These are phyloP conservation scores for Stachybotrys elegans DNA, from an alignment of 2,329 filamentous ascomycete genomes.

Conservation along the genomic window DNA sequence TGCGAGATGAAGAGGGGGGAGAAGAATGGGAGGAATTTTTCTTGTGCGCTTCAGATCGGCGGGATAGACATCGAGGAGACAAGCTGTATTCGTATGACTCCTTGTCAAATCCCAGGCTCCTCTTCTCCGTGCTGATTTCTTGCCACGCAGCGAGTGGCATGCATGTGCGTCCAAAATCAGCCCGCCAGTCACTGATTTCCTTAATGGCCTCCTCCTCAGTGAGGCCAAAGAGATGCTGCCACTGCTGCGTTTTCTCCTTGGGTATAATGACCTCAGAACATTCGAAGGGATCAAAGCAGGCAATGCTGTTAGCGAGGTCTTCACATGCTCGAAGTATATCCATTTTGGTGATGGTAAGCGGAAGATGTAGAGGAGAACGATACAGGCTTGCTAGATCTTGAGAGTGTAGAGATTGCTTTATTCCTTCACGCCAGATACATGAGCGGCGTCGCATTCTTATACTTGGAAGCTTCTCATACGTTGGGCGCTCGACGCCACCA, in stretches of 20 bases:
- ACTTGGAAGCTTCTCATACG: no score
- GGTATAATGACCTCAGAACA: conserved; percentile 3
- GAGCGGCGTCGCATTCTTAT: no score
- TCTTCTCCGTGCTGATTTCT: conserved; percentile 3
- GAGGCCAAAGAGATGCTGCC: conserved; percentile 6
- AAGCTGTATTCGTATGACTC: conserved; percentile 10
- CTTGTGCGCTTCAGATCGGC: background rate
- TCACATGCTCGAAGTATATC: conserved; percentile 4
- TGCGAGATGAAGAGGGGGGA: background rate
- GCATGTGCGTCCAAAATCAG: conserved; percentile 2
- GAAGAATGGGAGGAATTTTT: background rate
- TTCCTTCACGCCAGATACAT: no score
- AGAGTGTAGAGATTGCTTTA: no score
- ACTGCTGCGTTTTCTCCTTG: conserved; percentile 5
- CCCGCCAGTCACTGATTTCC: conserved; percentile 6
- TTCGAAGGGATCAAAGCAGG: conserved; percentile 3
- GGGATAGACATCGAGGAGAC: background rate
- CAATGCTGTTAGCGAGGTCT: conserved; percentile 2
- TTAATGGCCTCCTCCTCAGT: conserved; percentile 3
- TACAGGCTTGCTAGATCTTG: no score
- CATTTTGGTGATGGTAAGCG: background rate
- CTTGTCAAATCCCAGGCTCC: conserved; percentile 5
- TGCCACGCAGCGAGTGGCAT: conserved; percentile 7
- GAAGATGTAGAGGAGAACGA: background rate
- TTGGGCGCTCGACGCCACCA: no score